Evolutionary conservation across 208 protist genomes (phyloP).

Genomic region (Trypanosoma boissoni): DNA sequence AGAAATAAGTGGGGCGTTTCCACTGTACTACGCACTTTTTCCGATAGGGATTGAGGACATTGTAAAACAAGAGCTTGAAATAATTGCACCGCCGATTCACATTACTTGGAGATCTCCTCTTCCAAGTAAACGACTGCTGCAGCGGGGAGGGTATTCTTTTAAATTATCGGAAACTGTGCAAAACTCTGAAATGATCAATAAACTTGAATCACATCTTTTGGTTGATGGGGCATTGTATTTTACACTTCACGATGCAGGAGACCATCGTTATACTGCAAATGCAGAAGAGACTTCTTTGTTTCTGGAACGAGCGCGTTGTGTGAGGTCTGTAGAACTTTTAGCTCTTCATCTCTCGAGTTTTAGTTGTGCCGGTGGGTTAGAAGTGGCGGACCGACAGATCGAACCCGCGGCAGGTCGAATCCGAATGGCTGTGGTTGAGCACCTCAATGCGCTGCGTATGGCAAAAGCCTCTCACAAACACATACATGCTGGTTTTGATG

Average conservation of each 20-base stretch:
- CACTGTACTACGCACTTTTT: slow-evolving; percentile 32
- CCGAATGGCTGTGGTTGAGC: slow-evolving; percentile 11
- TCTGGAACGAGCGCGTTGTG: slow-evolving; percentile 6
- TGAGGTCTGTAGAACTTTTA: slow-evolving; percentile 26
- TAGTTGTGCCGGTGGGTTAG: slow-evolving; percentile 12
- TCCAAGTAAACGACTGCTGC: slow-evolving; percentile 4
- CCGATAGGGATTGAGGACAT: slow-evolving; percentile 46
- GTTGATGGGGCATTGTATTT: slow-evolving; percentile 22
- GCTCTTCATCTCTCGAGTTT: slow-evolving; percentile 24
- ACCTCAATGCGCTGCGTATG: slow-evolving; percentile 12
- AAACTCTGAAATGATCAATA: background rate
- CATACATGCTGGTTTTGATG: background rate
- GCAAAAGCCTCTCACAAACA: background rate
- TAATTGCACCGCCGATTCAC: background rate
- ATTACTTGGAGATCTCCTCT: background rate
- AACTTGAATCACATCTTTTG: too few relatives aligned
- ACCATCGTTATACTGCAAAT: background rate
- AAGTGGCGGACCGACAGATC: slow-evolving; percentile 12
- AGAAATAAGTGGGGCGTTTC: background rate
- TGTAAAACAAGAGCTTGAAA: slow-evolving; percentile 10
- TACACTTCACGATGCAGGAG: background rate
- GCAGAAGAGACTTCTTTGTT: slow-evolving; percentile 10
- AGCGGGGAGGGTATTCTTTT: background rate
- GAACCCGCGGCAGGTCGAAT: background rate
- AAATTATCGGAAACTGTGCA: background rate